Evolutionary conservation across 768 basidiomycete genomes (phyloP), one percentile per base, ranked within the genome.

Genomic region (Gloeopeniophorella convolvens): DNA sequence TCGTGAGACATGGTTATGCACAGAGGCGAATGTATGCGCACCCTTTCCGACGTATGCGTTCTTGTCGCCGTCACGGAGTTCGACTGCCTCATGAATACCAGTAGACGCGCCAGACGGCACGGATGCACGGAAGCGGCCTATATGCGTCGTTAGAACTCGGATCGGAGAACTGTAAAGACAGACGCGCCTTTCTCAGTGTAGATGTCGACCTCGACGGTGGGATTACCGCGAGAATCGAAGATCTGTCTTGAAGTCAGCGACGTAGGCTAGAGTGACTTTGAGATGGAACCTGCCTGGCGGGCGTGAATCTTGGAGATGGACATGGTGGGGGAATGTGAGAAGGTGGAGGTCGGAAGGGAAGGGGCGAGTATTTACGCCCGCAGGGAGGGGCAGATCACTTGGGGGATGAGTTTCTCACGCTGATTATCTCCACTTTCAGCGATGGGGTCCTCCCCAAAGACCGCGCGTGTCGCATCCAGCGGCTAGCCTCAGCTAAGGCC

Each of bases 41-140:
- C 95, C 95, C 77, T 98, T 99, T 64, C 96, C 96, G 61, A 96
- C 79, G 67, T 96, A 99, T 63, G 81, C 80, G 59, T 70, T 70
- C 72, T 96, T 96, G 75, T 92, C 94, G 57, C 85, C 86, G 70
- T 99, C 96, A 60, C 96, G 91, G 70, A 99, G 88, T 73, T 99
- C 96, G 60, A 97, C 91, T 56, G 96, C 96, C 71, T 99, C 96
- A 68, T 99, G 91, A 59, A 89, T 74, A 75, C 96, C 96, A 45
- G 96, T 98, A 50, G 96, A 99, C 35, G 96, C 96, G 68, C 96
- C 96, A 52, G 95, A 97, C 36, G 96, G 96, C 36, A 99, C 96
- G 56, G 90, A 81, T 53, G 92, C 89, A 54, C 91, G 85, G 85
- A 83, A 98, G 58, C 82, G 85, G 53, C 94, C 94, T 95, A 54